Conservation (phyloP, 2,329 filamentous ascomycete species). For the Aspergillus luchuensis region DNA sequence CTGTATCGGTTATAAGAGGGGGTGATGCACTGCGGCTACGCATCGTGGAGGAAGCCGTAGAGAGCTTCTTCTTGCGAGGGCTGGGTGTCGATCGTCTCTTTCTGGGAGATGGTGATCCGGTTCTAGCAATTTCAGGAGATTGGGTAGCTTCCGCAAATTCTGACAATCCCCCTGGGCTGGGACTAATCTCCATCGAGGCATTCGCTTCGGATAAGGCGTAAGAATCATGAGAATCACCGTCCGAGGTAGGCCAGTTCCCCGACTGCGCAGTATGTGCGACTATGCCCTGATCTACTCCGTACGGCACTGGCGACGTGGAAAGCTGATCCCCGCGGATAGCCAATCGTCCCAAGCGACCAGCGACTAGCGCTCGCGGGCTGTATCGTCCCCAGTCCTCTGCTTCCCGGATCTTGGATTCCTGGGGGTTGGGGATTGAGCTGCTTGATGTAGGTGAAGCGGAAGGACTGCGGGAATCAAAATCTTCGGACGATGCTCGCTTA, state of each 20-base stretch:
- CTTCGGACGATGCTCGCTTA: constrained; percentile 39
- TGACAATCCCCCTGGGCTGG: constrained; percentile 12
- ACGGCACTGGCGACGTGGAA: constrained; percentile 20
- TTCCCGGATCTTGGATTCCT: constrained; percentile 34
- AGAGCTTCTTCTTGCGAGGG: constrained; percentile 28
- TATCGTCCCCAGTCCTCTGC: constrained; percentile 36
- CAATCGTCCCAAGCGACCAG: constrained; percentile 43
- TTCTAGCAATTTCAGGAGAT: constrained; percentile 6
- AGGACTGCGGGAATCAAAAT: constrained; percentile 32
- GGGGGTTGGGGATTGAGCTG: constrained; percentile 32
- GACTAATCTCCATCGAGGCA: constrained; percentile 12
- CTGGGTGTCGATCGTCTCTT: constrained; percentile 23
- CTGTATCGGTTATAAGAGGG: constrained; percentile 29
- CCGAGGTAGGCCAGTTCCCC: constrained; percentile 15
- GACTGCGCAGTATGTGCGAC: constrained; percentile 15
- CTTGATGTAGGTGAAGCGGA: constrained; percentile 38
- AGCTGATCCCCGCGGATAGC: constrained; percentile 39
- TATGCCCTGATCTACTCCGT: constrained; percentile 14
- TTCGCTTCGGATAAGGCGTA: constrained; percentile 25
- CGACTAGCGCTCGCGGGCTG: constrained; percentile 44
- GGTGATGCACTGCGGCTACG: constrained; percentile 38
- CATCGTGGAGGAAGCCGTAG: constrained; percentile 23
- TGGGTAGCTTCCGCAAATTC: constrained; percentile 15
- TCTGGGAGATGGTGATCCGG: constrained; percentile 20
- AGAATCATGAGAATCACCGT: constrained; percentile 13